phyloP scores from a whole-genome alignment of 345 rosid genomes.

The Noccaea caerulescens region DNA sequence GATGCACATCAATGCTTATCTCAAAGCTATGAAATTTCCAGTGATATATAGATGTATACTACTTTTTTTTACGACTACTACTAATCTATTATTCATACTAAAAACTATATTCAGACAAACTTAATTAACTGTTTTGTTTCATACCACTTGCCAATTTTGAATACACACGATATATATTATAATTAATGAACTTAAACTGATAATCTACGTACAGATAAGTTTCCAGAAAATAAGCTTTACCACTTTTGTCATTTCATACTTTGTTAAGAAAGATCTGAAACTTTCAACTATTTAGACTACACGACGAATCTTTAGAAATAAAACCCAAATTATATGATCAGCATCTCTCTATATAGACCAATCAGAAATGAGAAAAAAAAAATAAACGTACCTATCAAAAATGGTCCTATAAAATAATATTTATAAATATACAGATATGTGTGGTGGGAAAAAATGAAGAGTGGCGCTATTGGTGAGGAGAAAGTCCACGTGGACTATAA shows the following conservation, averaged over 20 bases:
- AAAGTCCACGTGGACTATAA: constrained; percentile 26
- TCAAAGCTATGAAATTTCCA: background rate
- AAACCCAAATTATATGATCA: background rate
- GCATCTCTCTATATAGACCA: background rate
- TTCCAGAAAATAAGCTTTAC: background rate
- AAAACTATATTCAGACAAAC: no score
- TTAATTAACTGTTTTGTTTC: no score
- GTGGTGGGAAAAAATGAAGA: constrained; percentile 33
- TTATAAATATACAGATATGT: background rate
- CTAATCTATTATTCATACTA: no score
- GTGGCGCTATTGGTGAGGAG: constrained; percentile 34
- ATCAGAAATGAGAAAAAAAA: no score
- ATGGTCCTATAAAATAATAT: constrained; percentile 18
- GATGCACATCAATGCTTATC: background rate
- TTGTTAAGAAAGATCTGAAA: constrained; percentile 15
- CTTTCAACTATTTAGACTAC: background rate
- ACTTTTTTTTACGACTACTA: background rate
- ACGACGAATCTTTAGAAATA: background rate
- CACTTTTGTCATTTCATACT: background rate
- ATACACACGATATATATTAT: no score
- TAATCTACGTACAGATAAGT: no score
- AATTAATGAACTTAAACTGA: no score
- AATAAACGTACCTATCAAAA: constrained; percentile 1
- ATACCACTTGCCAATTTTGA: no score
- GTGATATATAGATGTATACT: background rate